Evolutionary conservation across 345 rosid genomes (phyloP).

Genomic region (Aurinia saxatilis): DNA sequence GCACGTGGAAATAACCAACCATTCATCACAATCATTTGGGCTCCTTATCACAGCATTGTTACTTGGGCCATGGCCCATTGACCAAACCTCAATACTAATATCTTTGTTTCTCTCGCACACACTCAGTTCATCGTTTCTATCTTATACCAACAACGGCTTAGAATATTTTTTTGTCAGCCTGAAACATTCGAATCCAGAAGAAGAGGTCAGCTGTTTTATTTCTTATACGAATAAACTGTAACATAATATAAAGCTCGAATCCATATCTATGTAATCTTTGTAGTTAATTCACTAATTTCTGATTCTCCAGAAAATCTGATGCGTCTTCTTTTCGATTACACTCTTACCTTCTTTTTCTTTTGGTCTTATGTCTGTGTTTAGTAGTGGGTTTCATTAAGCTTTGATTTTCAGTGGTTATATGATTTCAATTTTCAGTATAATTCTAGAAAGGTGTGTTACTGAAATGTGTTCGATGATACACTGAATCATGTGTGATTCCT

Average conservation of each 20-base stretch:
- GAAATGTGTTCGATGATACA: background rate
- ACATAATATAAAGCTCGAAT: background rate
- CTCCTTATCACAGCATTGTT: background rate
- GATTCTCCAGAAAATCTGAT: background rate
- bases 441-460: background rate
- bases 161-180: background rate
- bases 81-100: background rate
- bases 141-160: background rate
- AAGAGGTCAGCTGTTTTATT: background rate
- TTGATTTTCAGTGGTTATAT: background rate
- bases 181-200: background rate
- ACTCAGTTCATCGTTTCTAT: slow-evolving; percentile 13
- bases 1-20: background rate
- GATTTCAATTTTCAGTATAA: background rate
- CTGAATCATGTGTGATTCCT: background rate
- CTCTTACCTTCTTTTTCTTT: background rate
- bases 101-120: background rate
- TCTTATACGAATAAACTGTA: background rate
- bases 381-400: background rate
- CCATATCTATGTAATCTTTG: background rate
- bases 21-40: background rate
- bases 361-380: background rate
- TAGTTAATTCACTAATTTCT: background rate
- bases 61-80: background rate
- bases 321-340: background rate